Evolutionary conservation across 345 rosid species (phyloP), one percentile per base, ranked within the genome.

Genomic region (Salix dunnii): DNA sequence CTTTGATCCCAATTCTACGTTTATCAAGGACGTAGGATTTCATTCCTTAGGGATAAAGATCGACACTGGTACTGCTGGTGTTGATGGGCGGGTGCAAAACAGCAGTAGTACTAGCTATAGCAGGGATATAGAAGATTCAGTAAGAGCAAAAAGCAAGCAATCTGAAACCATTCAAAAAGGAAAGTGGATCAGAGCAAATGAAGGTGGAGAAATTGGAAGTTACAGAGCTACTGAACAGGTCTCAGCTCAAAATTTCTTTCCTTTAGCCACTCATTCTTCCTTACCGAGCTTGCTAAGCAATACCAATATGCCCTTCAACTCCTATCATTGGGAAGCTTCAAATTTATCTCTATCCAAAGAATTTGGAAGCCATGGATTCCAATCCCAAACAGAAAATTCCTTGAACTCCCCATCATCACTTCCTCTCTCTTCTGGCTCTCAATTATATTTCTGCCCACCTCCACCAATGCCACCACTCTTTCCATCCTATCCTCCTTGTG

Each of bases 271-370:
- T 55, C 70, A 80, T 73, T 78, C 89, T 63, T 81, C 83, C 25
- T 72, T 76, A 30, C 86, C 90, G 20, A 84, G 75, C 53, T 82
- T 87, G 58, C 75, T 78, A 27, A 82, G 81, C 81, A 86, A 79
- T 51, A 73, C 84, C 55, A 55, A 7, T 58, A 0, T 84, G 77
- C 82, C 81, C 23, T 77, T 85, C 48, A 86, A 90, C 33, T 36
- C 92, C 30, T 82, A 86, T 76, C 88, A 90, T 68, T 88, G 84
- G 81, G 93, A 91, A 78, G 90, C 89, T 83, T 84, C 95, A 36
- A 89, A 81, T 77, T 84, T 90, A 14, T 89, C 97, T 69, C 79
- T 91, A 72, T 88, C 93, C 61, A 12, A 16, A 2, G 97, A 89
- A 35, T 85, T 86, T 68, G 97, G 96, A 68, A 80, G 75, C 76